These are phyloP conservation scores for Lactarius trivialis DNA, from an alignment of 768 basidiomycete genomes.

Conservation along the genomic window DNA sequence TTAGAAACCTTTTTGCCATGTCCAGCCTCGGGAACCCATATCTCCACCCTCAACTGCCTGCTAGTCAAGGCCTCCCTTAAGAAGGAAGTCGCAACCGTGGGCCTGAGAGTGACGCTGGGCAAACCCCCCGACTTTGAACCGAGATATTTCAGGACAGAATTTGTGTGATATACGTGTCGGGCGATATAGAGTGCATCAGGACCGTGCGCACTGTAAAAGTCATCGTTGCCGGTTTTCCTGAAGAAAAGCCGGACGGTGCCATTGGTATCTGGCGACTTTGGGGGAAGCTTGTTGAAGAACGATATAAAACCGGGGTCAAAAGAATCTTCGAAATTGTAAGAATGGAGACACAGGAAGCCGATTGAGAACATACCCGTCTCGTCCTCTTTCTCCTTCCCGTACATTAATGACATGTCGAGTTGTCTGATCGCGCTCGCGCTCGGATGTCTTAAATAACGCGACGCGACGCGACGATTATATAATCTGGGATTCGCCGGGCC, in stretches of 20 bases:
- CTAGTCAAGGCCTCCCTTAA: constrained; percentile 85
- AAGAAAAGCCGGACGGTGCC: constrained; percentile 88
- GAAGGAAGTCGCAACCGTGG: constrained; percentile 70
- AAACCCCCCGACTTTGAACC: constrained; percentile 57
- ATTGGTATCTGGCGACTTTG: constrained; percentile 57
- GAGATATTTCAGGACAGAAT: constrained; percentile 88
- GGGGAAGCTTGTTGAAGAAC: constrained; percentile 56
- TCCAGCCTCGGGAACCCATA: constrained; percentile 71
- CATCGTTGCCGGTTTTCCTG: constrained; percentile 43
- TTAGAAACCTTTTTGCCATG: constrained; percentile 68
- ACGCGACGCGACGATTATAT: constrained; percentile 16
- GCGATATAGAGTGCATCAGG: constrained; percentile 86
- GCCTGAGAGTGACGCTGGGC: constrained; percentile 71
- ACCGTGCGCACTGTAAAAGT: constrained; percentile 87
- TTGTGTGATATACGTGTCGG: constrained; percentile 74
- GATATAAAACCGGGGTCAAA: constrained; percentile 54
- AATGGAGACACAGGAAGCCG: background rate
- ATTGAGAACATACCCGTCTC: constrained; percentile 23
- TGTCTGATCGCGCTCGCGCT: background rate
- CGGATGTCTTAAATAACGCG: background rate
- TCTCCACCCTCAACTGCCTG: constrained; percentile 88
- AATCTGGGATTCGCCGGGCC: background rate
- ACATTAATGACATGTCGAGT: constrained; percentile 49
- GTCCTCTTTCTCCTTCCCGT: constrained; percentile 55
- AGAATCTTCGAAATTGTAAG: background rate